A percentile compares a stretch with the other conserved stretches of the same genome.
Evolutionary conservation across 2,329 filamentous ascomycete genomes (phyloP).

Genomic region (Penicillium sp.): DNA sequence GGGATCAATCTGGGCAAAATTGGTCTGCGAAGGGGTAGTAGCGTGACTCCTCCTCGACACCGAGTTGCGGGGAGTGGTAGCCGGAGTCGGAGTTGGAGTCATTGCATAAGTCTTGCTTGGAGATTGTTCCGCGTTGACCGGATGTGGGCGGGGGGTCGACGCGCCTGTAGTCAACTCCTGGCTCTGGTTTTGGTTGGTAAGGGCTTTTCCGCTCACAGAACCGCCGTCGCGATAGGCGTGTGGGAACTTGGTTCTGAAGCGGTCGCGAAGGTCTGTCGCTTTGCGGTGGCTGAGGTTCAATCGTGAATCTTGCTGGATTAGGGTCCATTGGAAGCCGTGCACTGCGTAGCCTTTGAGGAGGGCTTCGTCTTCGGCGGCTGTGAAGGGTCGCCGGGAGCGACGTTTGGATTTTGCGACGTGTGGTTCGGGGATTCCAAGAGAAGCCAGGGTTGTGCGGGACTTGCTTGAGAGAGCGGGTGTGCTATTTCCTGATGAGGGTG

Average conservation of each 20-base stretch:
- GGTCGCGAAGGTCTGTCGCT: conserved; percentile 61
- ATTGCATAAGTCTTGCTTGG: conserved; percentile 14
- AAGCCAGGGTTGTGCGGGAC: conserved; percentile 35
- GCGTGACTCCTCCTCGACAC: conserved; percentile 18
- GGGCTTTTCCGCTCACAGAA: conserved; percentile 37
- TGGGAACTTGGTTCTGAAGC: conserved; percentile 61
- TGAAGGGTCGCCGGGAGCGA: conserved; percentile 57
- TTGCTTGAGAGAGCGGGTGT: conserved; percentile 33
- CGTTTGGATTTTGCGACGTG: conserved; percentile 52
- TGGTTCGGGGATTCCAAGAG: conserved; percentile 51
- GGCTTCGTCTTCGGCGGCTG: conserved; percentile 57
- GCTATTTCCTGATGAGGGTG: conserved; percentile 24
- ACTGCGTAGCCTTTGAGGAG: conserved; percentile 59
- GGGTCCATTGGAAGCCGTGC: conserved; percentile 61
- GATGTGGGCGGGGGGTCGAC: conserved; percentile 5
- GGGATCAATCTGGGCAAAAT: conserved; percentile 30
- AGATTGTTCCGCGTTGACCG: not conserved
- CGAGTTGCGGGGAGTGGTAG: conserved; percentile 8
- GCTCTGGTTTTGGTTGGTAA: conserved; percentile 18
- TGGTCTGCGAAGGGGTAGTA: conserved; percentile 15
- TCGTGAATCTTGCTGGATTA: conserved; percentile 56
- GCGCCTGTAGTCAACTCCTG: conserved; percentile 6
- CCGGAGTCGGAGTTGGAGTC: conserved; percentile 7
- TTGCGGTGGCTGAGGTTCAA: conserved; percentile 54
- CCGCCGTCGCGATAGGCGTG: conserved; percentile 53